These are phyloP conservation scores for Halenospora varia DNA, from an alignment of 495 filamentous ascomycete genomes.

Conservation along the genomic window DNA sequence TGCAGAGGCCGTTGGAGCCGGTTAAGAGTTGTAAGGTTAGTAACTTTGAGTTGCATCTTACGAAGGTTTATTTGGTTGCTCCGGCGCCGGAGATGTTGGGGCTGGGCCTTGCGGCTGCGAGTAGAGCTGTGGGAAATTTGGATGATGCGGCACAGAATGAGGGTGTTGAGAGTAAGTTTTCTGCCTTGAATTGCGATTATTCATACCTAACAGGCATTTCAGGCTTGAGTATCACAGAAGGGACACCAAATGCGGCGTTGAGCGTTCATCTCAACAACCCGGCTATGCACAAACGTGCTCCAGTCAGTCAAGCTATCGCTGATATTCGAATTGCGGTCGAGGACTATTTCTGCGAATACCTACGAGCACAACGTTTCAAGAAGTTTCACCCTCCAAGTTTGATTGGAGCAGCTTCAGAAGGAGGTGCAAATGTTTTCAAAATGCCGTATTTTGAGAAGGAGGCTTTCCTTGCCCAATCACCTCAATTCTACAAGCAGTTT, in stretches of 20 bases:
- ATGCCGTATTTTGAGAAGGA: slow-evolving; percentile 85
- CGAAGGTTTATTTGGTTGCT: slow-evolving; percentile 68
- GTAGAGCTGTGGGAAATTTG: slow-evolving; percentile 61
- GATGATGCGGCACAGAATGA: slow-evolving; percentile 52
- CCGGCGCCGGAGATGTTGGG: slow-evolving; percentile 59
- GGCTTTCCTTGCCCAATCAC: slow-evolving; percentile 82
- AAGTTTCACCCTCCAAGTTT: slow-evolving; percentile 89
- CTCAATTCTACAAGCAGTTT: slow-evolving; percentile 96
- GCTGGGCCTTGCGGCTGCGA: slow-evolving; percentile 66
- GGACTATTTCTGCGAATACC: slow-evolving; percentile 74
- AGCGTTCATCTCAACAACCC: slow-evolving; percentile 82
- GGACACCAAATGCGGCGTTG: slow-evolving; percentile 65
- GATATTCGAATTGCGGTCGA: slow-evolving; percentile 76
- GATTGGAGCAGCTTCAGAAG: slow-evolving; percentile 87
- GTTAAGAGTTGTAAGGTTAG: slow-evolving; percentile 76
- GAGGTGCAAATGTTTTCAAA: slow-evolving; percentile 89
- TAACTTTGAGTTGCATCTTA: slow-evolving; percentile 80
- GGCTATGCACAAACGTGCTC: slow-evolving; percentile 84
- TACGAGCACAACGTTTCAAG: slow-evolving; percentile 70
- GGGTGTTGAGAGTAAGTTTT: slow-evolving; percentile 52
- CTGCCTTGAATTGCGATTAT: slow-evolving; percentile 47
- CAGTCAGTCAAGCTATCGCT: slow-evolving; percentile 80
- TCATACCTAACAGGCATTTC: neutral
- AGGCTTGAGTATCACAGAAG: slow-evolving; percentile 44
- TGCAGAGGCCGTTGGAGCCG: slow-evolving; percentile 76